Percentiles rank a stretch among this genome's conserved stretches.
Evolutionary conservation across 176 grass and related monocot genomes (phyloP).

Genomic region (Cenchrus purpureus): DNA sequence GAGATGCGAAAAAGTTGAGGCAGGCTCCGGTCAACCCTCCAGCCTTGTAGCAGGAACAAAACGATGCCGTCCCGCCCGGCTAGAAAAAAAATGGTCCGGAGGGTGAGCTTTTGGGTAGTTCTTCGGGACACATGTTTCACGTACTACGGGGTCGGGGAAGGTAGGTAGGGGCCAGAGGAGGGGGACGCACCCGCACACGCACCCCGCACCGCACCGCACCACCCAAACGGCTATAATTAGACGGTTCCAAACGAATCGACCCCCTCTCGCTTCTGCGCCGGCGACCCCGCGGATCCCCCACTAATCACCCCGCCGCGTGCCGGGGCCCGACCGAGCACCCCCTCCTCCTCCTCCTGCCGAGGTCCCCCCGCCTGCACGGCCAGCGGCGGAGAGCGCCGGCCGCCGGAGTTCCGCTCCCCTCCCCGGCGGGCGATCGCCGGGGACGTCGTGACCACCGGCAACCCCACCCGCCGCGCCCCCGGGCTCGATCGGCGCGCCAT

Average conservation of each 20-base stretch:
- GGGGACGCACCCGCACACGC: neutral
- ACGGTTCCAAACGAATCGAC: constrained; percentile 25
- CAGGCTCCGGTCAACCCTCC: neutral
- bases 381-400: constrained; percentile 15
- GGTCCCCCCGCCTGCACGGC: neutral
- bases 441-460: neutral
- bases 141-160: neutral
- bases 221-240: constrained; percentile 73
- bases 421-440: constrained; percentile 39
- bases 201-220: constrained; percentile 1
- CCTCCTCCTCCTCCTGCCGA: neutral
- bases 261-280: constrained; percentile 14
- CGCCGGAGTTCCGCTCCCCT: neutral
- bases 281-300: constrained; percentile 15
- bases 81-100: neutral
- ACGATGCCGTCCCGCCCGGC: neutral
- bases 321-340: neutral
- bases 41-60: neutral
- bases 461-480: neutral
- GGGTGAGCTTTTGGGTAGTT: neutral
- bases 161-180: neutral
- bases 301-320: constrained; percentile 13
- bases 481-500: constrained; percentile 28
- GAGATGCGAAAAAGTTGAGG: neutral
- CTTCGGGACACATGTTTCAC: neutral